Base-by-base conservation (phyloP, 2,329 filamentous ascomycete species). In the Colletotrichum sp. region DNA sequence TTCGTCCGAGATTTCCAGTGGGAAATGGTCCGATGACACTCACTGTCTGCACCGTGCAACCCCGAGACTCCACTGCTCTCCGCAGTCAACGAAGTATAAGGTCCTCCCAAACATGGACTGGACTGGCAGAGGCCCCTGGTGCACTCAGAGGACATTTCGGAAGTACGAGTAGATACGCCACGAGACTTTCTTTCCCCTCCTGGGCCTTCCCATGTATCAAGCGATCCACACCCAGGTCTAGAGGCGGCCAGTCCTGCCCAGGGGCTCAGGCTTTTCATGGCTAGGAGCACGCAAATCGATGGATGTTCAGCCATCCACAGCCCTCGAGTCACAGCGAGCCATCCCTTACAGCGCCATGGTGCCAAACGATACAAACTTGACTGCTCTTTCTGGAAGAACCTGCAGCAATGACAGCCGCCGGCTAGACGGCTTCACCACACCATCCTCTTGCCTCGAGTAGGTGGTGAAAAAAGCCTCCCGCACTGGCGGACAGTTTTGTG, bases 21-120 rank as follows among this genome's bases (percentile, higher is more conserved):
- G 71, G 39, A 65, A 75, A 66, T 77, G 75, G 75, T 69, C 72
- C 75, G 70, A 77, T 77, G 75, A 67, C 71, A 72, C 71, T 77
- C 62, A 72, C 55, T 52, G 19, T 73, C 52, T 71, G 66, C 75
- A 69, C 75, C 55, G 67, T 77, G 71, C 71, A 77, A 52, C 66
- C 62, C 65, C 44, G 61, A 68, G 52, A 71, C 71, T 74, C 75
- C 75, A 75, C 75, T 66, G 27, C 15, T 52, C 71, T 66, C 34
- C 25, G 66, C 66, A 66, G 68, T 77, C 74, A 65, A 61, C 32
- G 74, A 76, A 76, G 71, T 75, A 55, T 71, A 63, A 69, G 44
- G 30, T 34, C 74, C 65, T 32, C 69, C 71, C 44, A 61, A 55
- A 59, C 64, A 29, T 57, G 57, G 64, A 73, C 44, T 73, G 57